These are phyloP conservation scores for Penicillium polonicum DNA, from an alignment of 2,329 filamentous ascomycete species.

Conservation along the genomic window DNA sequence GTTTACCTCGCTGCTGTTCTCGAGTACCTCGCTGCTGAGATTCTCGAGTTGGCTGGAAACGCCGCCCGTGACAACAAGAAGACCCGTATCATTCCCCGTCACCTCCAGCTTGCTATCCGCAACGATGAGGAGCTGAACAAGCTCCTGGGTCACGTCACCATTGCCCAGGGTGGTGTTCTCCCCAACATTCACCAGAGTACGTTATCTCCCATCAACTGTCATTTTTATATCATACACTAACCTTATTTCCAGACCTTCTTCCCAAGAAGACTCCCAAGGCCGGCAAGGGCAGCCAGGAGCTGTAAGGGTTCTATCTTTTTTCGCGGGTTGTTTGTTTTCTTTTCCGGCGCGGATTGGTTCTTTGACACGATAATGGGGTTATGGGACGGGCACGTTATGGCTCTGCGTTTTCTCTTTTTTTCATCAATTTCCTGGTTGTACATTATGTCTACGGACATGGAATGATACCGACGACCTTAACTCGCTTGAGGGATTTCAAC, in stretches of 20 bases:
- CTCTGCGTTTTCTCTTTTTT: conserved; percentile 54
- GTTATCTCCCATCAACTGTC: conserved; percentile 38
- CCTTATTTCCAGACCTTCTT: conserved; percentile 71
- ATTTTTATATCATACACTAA: conserved; percentile 14
- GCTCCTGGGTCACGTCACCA: conserved; percentile 92
- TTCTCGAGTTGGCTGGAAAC: conserved; percentile 97
- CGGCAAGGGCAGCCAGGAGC: conserved; percentile 93
- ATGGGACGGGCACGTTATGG: conserved; percentile 60
- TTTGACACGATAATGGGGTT: conserved; percentile 72
- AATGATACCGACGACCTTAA: conserved; percentile 43
- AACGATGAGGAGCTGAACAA: conserved; percentile 99
- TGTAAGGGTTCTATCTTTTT: conserved; percentile 65
- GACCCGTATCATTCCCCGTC: conserved; percentile 99
- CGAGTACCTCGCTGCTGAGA: conserved; percentile 97
- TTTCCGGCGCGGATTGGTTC: conserved; percentile 73
- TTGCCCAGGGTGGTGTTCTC: conserved; percentile 93
- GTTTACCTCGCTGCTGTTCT: conserved; percentile 97
- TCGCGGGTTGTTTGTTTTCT: conserved; percentile 48
- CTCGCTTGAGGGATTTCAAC: conserved; percentile 34
- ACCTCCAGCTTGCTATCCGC: conserved; percentile 97
- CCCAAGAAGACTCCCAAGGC: conserved; percentile 98
- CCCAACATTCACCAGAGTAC: conserved; percentile 97
- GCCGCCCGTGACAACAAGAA: conserved; percentile 99
- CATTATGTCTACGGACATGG: conserved; percentile 60
- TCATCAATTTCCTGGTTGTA: conserved; percentile 54